Evolutionary conservation across 495 filamentous ascomycete species (phyloP).

Genomic region (Aspergillus steynii): DNA sequence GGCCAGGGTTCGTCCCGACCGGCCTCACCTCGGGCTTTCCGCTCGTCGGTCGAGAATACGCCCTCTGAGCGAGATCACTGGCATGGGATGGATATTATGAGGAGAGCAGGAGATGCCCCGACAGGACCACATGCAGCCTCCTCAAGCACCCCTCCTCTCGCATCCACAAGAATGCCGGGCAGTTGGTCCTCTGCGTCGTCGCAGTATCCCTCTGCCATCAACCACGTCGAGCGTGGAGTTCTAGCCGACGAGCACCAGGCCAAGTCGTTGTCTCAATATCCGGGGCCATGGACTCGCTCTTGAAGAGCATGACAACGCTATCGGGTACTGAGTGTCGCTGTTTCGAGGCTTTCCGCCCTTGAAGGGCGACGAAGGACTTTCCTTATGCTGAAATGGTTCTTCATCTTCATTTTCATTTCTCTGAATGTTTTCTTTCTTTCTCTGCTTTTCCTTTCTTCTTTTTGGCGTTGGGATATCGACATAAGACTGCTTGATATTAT

Average conservation of each 20-base stretch:
- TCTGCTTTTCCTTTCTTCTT: not conserved
- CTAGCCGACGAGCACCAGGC: constrained; percentile 16
- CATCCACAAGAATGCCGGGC: constrained; percentile 11
- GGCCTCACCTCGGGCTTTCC: constrained; percentile 35
- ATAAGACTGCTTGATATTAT: constrained; percentile 3
- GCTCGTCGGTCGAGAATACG: constrained; percentile 10
- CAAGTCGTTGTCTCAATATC: constrained; percentile 13
- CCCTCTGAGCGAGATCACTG: constrained; percentile 13
- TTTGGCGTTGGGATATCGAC: constrained; percentile 1
- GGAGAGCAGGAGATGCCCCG: constrained; percentile 10
- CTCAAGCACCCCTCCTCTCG: constrained; percentile 8
- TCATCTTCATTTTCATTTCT: not conserved
- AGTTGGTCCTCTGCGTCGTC: constrained; percentile 13
- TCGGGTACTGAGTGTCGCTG: too few relatives aligned
- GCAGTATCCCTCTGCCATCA: constrained; percentile 10
- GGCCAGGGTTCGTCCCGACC: constrained; percentile 42
- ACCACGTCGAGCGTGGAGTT: constrained; percentile 5
- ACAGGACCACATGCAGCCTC: constrained; percentile 4
- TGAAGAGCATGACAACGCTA: not conserved
- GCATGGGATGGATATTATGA: constrained; percentile 7
- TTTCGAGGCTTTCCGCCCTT: not conserved
- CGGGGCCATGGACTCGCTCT: constrained; percentile 18
- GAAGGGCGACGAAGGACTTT: not conserved
- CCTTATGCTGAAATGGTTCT: not conserved
- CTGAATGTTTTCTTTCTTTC: not conserved